Percentiles rank a stretch among this genome's conserved stretches.
phyloP scores from a whole-genome alignment of 2,329 filamentous ascomycete species.

The Arthrobotrys musiformis region DNA sequence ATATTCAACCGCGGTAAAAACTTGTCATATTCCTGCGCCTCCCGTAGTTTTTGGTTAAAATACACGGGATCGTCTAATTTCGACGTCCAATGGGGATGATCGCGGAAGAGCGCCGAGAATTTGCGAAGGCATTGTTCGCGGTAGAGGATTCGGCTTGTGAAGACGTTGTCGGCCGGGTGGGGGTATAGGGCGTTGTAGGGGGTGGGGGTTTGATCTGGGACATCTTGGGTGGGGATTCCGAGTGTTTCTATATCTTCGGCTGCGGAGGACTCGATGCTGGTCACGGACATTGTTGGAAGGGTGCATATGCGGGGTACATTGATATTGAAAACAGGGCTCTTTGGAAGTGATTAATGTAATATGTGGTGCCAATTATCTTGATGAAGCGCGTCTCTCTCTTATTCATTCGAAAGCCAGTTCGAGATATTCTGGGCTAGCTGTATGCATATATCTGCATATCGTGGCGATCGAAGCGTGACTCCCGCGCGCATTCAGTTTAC shows the following conservation, averaged over 20 bases:
- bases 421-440: too few relatives aligned
- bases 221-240: too few relatives aligned
- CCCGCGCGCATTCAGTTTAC: too few relatives aligned
- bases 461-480: too few relatives aligned
- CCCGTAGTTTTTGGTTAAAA: not conserved
- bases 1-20: not conserved
- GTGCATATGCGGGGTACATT: not conserved
- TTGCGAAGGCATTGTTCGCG: conserved; percentile 13
- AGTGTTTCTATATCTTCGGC: not conserved
- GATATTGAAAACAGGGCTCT: too few relatives aligned
- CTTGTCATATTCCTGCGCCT: not conserved
- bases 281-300: not conserved
- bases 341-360: not conserved
- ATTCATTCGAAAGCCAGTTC: too few relatives aligned
- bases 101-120: not conserved
- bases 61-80: conserved; percentile 3
- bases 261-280: not conserved
- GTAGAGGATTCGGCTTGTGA: not conserved
- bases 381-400: too few relatives aligned
- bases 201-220: too few relatives aligned
- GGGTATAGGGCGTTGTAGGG: not conserved
- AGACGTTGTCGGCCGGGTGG: not conserved
- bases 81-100: conserved; percentile 1
- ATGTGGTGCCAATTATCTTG: too few relatives aligned
- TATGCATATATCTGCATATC: too few relatives aligned